phyloP scores from a whole-genome alignment of 257 asterid genomes.

The Jaltomata sinuosa region DNA sequence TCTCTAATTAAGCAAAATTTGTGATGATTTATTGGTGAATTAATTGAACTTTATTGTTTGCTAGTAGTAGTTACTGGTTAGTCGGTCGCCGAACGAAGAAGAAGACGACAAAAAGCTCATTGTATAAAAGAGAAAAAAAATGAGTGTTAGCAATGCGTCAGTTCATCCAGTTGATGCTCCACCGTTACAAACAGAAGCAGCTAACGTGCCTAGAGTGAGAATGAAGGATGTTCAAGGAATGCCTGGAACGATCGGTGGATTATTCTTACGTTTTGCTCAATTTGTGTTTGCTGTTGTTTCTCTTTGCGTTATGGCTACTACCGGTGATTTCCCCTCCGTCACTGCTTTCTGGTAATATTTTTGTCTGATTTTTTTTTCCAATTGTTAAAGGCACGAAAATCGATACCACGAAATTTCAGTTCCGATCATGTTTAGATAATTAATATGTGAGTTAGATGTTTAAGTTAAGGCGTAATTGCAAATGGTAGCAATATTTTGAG shows the following conservation, averaged over 20 bases:
- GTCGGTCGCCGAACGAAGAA: neutral
- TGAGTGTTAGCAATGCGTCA: constrained; percentile 82
- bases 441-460: neutral
- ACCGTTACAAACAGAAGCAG: constrained; percentile 85
- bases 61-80: neutral
- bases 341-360: constrained; percentile 87
- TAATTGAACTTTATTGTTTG: neutral
- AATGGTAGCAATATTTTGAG: too few species aligned
- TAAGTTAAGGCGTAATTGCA: neutral
- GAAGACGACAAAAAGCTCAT: neutral
- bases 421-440: neutral
- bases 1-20: neutral
- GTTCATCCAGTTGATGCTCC: constrained; percentile 97
- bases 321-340: constrained; percentile 94
- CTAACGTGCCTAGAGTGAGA: constrained; percentile 71
- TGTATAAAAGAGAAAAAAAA: neutral
- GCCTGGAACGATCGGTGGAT: constrained; percentile 96
- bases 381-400: neutral
- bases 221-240: constrained; percentile 94
- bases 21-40: neutral
- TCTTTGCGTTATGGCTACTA: constrained; percentile 80
- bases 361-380: neutral
- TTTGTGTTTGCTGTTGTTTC: constrained; percentile 68
- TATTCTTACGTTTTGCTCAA: constrained; percentile 63
- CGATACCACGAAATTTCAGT: neutral